phyloP scores from a whole-genome alignment of 768 basidiomycete genomes.

The Tylopilus felleus region DNA sequence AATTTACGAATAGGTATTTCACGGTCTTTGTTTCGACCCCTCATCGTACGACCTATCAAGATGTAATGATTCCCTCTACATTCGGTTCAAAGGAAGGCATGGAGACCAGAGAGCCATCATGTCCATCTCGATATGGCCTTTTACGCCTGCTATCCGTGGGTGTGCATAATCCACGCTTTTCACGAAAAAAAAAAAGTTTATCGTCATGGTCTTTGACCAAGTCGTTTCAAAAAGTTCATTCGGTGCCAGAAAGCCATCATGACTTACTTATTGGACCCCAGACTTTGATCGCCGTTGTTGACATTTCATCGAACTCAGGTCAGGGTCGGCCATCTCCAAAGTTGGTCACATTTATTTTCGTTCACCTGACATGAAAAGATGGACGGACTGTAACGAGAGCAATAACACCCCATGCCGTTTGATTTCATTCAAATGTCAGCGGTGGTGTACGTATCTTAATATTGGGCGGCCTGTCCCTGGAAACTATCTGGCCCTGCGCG shows the following conservation, averaged over 20 bases:
- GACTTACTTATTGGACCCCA: too few relatives aligned
- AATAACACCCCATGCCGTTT: background rate
- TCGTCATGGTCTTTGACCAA: too few relatives aligned
- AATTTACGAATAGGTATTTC: slow-evolving; percentile 12
- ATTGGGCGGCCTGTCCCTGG: background rate
- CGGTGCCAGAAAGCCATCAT: background rate
- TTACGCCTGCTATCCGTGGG: slow-evolving; percentile 5
- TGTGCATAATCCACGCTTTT: background rate
- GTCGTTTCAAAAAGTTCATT: too few relatives aligned
- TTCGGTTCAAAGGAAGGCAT: background rate
- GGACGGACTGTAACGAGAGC: background rate
- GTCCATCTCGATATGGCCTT: slow-evolving; percentile 8
- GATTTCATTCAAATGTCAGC: background rate
- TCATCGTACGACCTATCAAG: slow-evolving; percentile 14
- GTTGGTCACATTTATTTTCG: slow-evolving; percentile 4
- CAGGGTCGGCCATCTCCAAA: background rate
- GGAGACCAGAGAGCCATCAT: slow-evolving; percentile 5
- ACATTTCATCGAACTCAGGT: background rate
- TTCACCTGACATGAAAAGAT: background rate
- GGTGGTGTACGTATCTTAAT: background rate
- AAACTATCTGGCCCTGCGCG: background rate
- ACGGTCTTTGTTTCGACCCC: background rate
- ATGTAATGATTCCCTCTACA: slow-evolving; percentile 11
- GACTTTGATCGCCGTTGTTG: background rate
- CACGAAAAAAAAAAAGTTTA: background rate